phyloP scores from a whole-genome alignment of 805 yeast genomes.

The Ogataea corticis region DNA sequence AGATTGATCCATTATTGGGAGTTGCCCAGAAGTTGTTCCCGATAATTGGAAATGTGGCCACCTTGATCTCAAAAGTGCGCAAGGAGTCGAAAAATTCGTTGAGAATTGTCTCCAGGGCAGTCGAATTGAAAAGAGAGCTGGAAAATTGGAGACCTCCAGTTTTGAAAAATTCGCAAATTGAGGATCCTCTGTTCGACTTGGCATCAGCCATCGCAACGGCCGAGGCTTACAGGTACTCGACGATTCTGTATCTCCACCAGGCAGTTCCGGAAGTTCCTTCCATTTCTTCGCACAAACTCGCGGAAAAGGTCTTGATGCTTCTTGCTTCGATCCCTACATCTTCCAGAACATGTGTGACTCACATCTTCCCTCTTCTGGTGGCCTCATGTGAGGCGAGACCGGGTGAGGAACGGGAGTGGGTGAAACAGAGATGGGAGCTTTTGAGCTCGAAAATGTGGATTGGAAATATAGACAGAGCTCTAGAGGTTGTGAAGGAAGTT shows the following conservation, averaged over 20 bases:
- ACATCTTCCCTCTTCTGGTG: slow-evolving; percentile 64
- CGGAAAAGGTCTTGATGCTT: slow-evolving; percentile 59
- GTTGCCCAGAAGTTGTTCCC: slow-evolving; percentile 66
- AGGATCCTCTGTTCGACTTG: slow-evolving; percentile 53
- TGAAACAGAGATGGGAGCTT: slow-evolving; percentile 55
- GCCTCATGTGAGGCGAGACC: slow-evolving; percentile 65
- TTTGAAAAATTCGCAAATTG: slow-evolving; percentile 37
- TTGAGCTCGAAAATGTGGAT: slow-evolving; percentile 58
- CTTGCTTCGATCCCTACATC: slow-evolving; percentile 63
- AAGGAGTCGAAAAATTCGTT: slow-evolving; percentile 41
- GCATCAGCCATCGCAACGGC: slow-evolving; percentile 67
- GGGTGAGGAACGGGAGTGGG: slow-evolving; percentile 63
- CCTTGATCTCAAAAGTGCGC: slow-evolving; percentile 52
- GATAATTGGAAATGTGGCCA: slow-evolving; percentile 63
- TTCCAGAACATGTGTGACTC: slow-evolving; percentile 56
- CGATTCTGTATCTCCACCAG: slow-evolving; percentile 62
- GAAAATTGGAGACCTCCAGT: slow-evolving; percentile 56
- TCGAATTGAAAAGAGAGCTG: slow-evolving; percentile 51
- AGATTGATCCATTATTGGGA: slow-evolving; percentile 66
- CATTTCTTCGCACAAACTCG: slow-evolving; percentile 51
- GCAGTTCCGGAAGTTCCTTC: slow-evolving; percentile 72
- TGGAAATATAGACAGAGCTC: slow-evolving; percentile 64
- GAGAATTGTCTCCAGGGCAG: slow-evolving; percentile 52
- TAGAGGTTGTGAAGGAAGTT: slow-evolving; percentile 70
- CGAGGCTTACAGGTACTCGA: slow-evolving; percentile 64